Base-by-base conservation (phyloP, 176 grass and related monocot genomes). In the Aegilops sharonensis region DNA sequence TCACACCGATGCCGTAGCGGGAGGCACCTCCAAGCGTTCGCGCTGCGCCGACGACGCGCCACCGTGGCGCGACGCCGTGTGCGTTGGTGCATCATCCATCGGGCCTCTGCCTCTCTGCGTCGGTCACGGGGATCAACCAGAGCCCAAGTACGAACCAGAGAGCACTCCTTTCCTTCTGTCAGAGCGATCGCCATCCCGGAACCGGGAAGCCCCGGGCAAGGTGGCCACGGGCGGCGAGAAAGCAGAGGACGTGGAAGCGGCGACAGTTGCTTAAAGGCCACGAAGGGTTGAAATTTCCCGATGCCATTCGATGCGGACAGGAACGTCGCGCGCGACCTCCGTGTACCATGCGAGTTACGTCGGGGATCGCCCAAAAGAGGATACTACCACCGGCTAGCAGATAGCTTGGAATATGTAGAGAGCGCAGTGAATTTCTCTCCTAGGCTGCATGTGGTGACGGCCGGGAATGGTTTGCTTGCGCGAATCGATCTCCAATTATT, bases 231-330 rank as follows among this genome's bases (percentile, higher is more conserved):
- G 42, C 72, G 3, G 42, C 72, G 3, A 40, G 75, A 66, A 65
- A 76, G 78, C 72, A 1, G 52, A 48, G 42, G 43, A 50, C 6
- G 72, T 4, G 0, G 11, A 7, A 9, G 79, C 48, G 52, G 75
- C 36, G 72, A 66, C 21, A 13, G 79, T 82, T 83, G 84, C 89
- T 79, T 87, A 36, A 72, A 37, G 74, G 13, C 35, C 77, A 87
- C 73, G 42, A 15, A 59, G 89, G 39, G 43, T 62, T 42, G 1
- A 18, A 17, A 54, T 13, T 47, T 67, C 25, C 3, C 18, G 80
- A 90, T 79, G 65, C 80, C 66, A 71, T 15, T 13, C 18, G 71
- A 14, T 11, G 50, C 25, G 57, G 74, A 47, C 84, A 67, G 5
- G 71, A 66, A 79, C 65, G 54, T 59, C 18, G 54, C 5, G 24